Percentiles rank a stretch among this genome's conserved stretches.
Conservation (phyloP, 352 stramenopile species). For the Phytophthora ohioensis region DNA sequence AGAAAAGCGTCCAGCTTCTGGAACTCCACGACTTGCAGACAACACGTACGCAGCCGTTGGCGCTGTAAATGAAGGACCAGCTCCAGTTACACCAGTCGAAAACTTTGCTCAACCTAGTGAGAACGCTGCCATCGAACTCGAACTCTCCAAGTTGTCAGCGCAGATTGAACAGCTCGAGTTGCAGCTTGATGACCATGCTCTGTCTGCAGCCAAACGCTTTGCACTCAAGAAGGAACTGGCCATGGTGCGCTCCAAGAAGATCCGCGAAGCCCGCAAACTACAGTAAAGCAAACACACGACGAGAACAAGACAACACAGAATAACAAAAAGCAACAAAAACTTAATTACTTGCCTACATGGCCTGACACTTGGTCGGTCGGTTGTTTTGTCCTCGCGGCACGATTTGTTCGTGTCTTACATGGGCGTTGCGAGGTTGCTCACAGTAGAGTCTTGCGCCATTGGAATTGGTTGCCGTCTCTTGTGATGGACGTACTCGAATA, state of each 20-base stretch:
- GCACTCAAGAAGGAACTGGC: conserved; percentile 87
- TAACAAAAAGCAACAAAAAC: conserved; percentile 33
- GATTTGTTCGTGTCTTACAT: conserved; percentile 29
- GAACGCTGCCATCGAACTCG: conserved; percentile 23
- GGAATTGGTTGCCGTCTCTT: conserved; percentile 60
- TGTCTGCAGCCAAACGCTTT: conserved; percentile 81
- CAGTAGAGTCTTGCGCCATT: conserved; percentile 26
- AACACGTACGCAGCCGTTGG: conserved; percentile 28
- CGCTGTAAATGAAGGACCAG: conserved; percentile 10
- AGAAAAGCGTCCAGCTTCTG: conserved; percentile 1
- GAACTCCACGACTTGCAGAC: conserved; percentile 7
- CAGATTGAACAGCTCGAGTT: conserved; percentile 68
- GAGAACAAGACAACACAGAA: conserved; percentile 5
- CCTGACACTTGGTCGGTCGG: conserved; percentile 30
- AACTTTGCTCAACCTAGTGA: conserved; percentile 3
- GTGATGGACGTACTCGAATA: conserved; percentile 78
- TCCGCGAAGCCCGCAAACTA: conserved; percentile 57
- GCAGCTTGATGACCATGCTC: conserved; percentile 65
- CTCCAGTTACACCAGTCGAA: conserved; percentile 30
- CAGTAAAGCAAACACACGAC: conserved; percentile 20
- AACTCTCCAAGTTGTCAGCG: conserved; percentile 37
- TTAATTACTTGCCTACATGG: conserved; percentile 48
- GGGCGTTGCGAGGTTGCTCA: conserved; percentile 33
- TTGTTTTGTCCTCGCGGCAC: conserved; percentile 20
- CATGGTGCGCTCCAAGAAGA: conserved; percentile 68